These are phyloP conservation scores for Orobanche coerulescens DNA, from an alignment of 257 asterid species.

Conservation along the genomic window DNA sequence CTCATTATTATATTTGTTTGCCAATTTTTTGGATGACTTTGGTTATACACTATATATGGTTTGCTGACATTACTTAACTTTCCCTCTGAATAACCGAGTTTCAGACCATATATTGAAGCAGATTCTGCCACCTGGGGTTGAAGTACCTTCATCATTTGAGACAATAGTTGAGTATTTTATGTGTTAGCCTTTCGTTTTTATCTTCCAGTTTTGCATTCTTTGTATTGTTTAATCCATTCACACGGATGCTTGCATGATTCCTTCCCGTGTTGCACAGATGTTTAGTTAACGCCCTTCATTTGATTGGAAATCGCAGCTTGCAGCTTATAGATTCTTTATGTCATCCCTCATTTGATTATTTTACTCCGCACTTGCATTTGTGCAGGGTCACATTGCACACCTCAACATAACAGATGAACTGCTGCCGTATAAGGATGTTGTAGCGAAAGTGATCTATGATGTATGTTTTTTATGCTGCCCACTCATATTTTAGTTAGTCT, in stretches of 20 bases:
- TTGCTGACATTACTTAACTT: background rate
- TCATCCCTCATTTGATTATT: conserved; percentile 22
- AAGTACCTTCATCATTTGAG: conserved; percentile 93
- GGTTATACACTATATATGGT: background rate
- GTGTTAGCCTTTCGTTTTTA: conserved; percentile 1
- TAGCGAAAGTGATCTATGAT: conserved; percentile 88
- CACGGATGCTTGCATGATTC: background rate
- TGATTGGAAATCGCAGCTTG: conserved; percentile 14
- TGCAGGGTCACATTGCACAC: conserved; percentile 98
- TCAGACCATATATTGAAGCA: conserved; percentile 83
- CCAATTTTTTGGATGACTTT: background rate
- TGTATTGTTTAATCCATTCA: background rate
- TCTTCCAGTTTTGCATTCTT: background rate
- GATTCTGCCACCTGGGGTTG: conserved; percentile 78
- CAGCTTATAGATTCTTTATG: background rate
- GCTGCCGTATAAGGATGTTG: conserved; percentile 71
- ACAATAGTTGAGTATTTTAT: conserved; percentile 81
- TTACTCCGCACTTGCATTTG: conserved; percentile 6
- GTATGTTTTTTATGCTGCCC: conserved; percentile 35
- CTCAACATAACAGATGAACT: conserved; percentile 76
- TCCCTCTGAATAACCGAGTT: conserved; percentile 23
- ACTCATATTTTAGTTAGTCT: background rate
- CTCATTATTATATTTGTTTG: background rate
- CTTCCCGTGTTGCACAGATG: background rate
- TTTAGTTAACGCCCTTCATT: background rate